These are phyloP conservation scores for Arxiozyma slooffiae DNA, from an alignment of 1,139 yeast species.

Conservation along the genomic window DNA sequence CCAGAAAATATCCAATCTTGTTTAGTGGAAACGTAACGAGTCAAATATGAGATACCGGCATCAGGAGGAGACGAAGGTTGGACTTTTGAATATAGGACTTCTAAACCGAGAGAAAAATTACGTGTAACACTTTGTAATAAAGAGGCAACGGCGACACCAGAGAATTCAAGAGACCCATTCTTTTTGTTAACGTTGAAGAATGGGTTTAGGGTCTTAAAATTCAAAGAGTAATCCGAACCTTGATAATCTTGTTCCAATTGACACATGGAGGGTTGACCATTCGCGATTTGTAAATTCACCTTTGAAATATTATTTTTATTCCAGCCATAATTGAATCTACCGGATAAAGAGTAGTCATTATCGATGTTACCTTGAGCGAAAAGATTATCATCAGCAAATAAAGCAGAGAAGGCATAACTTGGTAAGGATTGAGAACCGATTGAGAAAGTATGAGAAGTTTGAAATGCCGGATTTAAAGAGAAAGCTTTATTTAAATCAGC, in stretches of 20 bases:
- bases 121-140: constrained; percentile 82
- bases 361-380: constrained; percentile 89
- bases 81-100: constrained; percentile 76
- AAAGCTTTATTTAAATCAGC: constrained; percentile 94
- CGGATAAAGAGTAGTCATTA: constrained; percentile 75
- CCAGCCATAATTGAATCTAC: constrained; percentile 92
- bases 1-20: constrained; percentile 82
- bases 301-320: constrained; percentile 68
- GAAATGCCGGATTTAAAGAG: constrained; percentile 88
- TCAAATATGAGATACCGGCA: constrained; percentile 82
- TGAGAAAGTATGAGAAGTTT: constrained; percentile 89
- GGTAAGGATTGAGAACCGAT: constrained; percentile 83
- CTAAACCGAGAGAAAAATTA: constrained; percentile 79
- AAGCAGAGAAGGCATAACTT: constrained; percentile 83
- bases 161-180: constrained; percentile 46
- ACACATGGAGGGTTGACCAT: constrained; percentile 86
- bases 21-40: constrained; percentile 75
- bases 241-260: constrained; percentile 95
- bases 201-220: constrained; percentile 88
- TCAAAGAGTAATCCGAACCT: constrained; percentile 78
- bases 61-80: constrained; percentile 79
- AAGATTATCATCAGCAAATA: constrained; percentile 77
- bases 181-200: constrained; percentile 42
- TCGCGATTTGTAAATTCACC: constrained; percentile 78
- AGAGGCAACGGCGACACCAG: constrained; percentile 90